Evolutionary conservation across 1,284 basidiomycete genomes (phyloP).

Genomic region (Coriolopsis trogii): DNA sequence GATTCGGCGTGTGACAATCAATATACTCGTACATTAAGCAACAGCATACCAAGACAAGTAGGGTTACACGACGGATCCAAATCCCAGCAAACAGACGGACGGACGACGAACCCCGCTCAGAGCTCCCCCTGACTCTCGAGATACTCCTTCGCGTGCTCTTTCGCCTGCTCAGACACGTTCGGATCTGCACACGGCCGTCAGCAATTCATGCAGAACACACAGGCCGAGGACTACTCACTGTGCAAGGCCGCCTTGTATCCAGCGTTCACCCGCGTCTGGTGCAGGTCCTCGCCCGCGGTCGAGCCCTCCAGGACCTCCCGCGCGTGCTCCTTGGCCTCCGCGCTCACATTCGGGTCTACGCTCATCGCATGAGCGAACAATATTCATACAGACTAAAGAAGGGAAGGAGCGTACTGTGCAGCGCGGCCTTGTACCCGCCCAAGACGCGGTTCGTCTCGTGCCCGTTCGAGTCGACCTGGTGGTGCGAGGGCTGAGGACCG

Average conservation of each 20-base stretch:
- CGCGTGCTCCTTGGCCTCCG: conserved; percentile 49
- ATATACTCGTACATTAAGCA: too few relatives aligned
- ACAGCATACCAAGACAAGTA: too few relatives aligned
- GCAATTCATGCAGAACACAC: neutral
- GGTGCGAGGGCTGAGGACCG: conserved; percentile 17
- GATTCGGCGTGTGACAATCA: too few relatives aligned
- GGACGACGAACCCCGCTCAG: too few relatives aligned
- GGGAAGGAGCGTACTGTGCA: conserved; percentile 42
- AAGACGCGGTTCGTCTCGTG: conserved; percentile 38
- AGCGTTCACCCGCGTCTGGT: conserved; percentile 40
- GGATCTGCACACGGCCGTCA: conserved; percentile 33
- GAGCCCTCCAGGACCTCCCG: conserved; percentile 38
- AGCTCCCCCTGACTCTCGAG: conserved; percentile 36
- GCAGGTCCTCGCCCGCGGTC: conserved; percentile 18
- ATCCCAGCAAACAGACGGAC: too few relatives aligned
- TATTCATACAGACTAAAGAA: neutral
- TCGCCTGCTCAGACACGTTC: conserved; percentile 41
- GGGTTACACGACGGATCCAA: too few relatives aligned
- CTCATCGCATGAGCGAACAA: neutral
- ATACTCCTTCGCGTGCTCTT: conserved; percentile 48
- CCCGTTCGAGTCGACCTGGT: conserved; percentile 15
- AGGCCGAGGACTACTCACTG: conserved; percentile 38
- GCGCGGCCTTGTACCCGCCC: conserved; percentile 56
- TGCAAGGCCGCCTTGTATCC: conserved; percentile 53
- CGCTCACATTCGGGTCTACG: conserved; percentile 36